Conservation (phyloP, 257 asterid genomes). For the Solanum pinnatisectum region DNA sequence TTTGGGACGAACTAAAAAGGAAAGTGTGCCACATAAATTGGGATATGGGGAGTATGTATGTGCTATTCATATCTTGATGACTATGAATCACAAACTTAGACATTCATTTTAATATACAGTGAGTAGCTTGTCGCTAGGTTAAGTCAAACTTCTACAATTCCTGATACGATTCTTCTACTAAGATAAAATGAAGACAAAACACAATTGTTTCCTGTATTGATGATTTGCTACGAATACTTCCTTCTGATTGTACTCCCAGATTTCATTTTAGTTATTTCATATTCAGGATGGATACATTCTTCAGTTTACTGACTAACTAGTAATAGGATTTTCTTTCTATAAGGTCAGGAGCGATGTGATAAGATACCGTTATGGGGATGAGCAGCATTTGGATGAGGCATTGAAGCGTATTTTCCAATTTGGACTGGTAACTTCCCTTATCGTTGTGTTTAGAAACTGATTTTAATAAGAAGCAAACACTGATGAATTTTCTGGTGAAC, state of each 20-base stretch:
- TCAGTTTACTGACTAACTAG: not conserved
- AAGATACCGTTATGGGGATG: slow-evolving; percentile 95
- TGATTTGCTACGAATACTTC: not conserved
- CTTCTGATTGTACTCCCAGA: not conserved
- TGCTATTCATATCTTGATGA: not conserved
- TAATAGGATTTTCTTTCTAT: slow-evolving; percentile 7
- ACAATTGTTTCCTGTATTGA: not conserved
- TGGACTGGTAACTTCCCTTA: slow-evolving; percentile 52
- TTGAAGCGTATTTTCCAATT: slow-evolving; percentile 89
- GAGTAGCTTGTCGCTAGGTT: not conserved
- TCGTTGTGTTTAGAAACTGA: not conserved
- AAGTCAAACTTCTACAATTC: not conserved
- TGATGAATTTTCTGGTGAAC: not conserved
- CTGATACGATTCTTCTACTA: not conserved
- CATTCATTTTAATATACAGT: not conserved
- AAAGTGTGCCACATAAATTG: not conserved
- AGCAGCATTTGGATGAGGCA: slow-evolving; percentile 96
- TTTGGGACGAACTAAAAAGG: not conserved
- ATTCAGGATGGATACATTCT: not conserved
- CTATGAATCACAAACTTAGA: not conserved
- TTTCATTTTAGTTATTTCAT: not conserved
- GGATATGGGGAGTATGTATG: not conserved
- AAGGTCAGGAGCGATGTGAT: slow-evolving; percentile 96
- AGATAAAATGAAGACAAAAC: not conserved
- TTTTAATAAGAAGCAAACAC: not conserved